Evolutionary conservation across 257 asterid genomes (phyloP).

Genomic region (Handroanthus guayacan): DNA sequence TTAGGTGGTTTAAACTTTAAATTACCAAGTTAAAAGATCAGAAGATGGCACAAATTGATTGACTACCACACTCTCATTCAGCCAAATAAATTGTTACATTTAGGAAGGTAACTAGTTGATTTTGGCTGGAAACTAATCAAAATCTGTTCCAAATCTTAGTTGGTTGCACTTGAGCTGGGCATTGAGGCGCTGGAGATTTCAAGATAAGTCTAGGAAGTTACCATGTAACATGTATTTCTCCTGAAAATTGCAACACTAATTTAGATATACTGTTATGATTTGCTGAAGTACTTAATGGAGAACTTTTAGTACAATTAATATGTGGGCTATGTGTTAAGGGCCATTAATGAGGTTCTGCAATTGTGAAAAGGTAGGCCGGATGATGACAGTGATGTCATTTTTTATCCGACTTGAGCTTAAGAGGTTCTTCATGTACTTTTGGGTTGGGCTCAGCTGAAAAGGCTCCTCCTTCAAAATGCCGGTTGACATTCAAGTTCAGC

Average conservation of each 20-base stretch:
- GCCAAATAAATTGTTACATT: neutral
- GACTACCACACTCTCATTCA: slow-evolving; percentile 28
- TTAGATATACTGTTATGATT: neutral
- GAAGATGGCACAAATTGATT: slow-evolving; percentile 10
- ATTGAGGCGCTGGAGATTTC: slow-evolving; percentile 5
- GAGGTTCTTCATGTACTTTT: slow-evolving; percentile 3
- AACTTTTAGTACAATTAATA: neutral
- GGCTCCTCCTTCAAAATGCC: neutral
- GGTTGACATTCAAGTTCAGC: neutral
- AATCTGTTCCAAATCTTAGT: slow-evolving; percentile 25
- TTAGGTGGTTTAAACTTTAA: slow-evolving; percentile 26
- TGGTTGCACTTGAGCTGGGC: slow-evolving; percentile 25
- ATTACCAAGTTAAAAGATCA: slow-evolving; percentile 22
- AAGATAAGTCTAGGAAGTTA: slow-evolving; percentile 15
- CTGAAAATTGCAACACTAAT: neutral
- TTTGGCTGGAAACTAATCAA: slow-evolving; percentile 32
- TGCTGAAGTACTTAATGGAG: slow-evolving; percentile 22
- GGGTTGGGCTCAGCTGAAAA: slow-evolving; percentile 8
- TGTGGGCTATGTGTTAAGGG: neutral
- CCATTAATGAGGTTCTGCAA: slow-evolving; percentile 7
- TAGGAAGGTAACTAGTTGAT: slow-evolving; percentile 27
- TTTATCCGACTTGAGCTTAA: neutral
- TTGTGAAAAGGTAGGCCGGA: neutral
- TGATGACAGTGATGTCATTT: neutral
- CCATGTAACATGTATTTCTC: slow-evolving; percentile 14